Evolutionary conservation across 805 yeast genomes (phyloP).

Genomic region (Starmerella riodocensis): DNA sequence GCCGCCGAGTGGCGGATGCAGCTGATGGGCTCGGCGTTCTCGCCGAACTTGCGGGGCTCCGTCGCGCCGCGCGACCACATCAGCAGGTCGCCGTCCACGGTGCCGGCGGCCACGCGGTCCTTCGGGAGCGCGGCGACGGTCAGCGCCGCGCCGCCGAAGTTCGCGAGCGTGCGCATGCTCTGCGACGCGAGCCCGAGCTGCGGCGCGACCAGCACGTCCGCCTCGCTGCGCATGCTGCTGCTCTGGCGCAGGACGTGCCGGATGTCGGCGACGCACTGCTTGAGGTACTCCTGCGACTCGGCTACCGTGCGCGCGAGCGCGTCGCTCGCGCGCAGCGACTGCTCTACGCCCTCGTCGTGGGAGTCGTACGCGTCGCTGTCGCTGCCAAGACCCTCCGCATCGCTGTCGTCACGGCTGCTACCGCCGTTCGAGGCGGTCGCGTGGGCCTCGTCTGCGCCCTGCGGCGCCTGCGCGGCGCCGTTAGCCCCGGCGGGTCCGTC

Average conservation of each 20-base stretch:
- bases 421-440: not conserved
- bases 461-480: not conserved
- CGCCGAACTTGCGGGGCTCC: conserved; percentile 1
- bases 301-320: conserved; percentile 6
- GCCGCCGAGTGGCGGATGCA: conserved; percentile 2
- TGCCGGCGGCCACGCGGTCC: conserved; percentile 15
- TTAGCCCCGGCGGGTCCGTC: not conserved
- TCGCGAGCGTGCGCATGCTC: conserved; percentile 14
- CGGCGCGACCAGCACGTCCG: conserved; percentile 6
- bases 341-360: conserved; percentile 21
- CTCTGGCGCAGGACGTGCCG: conserved; percentile 13
- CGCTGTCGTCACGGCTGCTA: too few relatives aligned
- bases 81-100: conserved; percentile 17
- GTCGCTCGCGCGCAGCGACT: conserved; percentile 2
- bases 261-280: conserved; percentile 29
- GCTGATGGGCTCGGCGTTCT: conserved; percentile 2
- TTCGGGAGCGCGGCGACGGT: conserved; percentile 6
- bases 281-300: conserved; percentile 22
- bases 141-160: conserved; percentile 15
- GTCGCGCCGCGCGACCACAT: conserved; percentile 10
- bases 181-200: conserved; percentile 3
- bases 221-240: conserved; percentile 9
- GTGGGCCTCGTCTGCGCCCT: not conserved
- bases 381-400: too few relatives aligned
- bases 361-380: too few relatives aligned